Conservation (phyloP, 1,139 yeast species). For the Suhomyces guaymorum region DNA sequence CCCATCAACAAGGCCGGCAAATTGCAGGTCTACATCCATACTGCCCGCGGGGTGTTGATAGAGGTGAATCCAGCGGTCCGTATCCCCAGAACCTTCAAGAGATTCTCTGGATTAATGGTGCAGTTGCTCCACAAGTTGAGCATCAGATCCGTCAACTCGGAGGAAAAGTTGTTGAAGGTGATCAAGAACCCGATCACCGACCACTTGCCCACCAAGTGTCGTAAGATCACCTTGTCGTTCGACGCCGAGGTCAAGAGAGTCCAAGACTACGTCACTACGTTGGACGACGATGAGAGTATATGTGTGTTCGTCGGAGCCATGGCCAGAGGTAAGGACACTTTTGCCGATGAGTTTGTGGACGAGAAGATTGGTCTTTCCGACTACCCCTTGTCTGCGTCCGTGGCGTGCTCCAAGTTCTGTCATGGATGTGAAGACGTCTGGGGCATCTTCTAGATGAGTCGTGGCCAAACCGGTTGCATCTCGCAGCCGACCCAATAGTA, state of each 20-base stretch:
- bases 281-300: slow-evolving; percentile 87
- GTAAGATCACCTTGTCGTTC: slow-evolving; percentile 88
- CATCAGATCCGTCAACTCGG: slow-evolving; percentile 91
- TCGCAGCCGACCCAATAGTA: slow-evolving; percentile 1
- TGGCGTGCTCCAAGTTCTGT: slow-evolving; percentile 96
- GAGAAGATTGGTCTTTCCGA: slow-evolving; percentile 95
- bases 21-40: slow-evolving; percentile 92
- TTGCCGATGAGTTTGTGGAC: slow-evolving; percentile 95
- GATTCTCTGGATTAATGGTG: slow-evolving; percentile 97
- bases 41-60: slow-evolving; percentile 90
- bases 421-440: slow-evolving; percentile 99
- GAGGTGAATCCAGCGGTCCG: slow-evolving; percentile 96
- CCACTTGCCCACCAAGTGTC: slow-evolving; percentile 93
- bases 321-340: slow-evolving; percentile 97
- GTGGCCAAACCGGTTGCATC: slow-evolving; percentile 2
- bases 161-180: slow-evolving; percentile 88
- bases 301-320: slow-evolving; percentile 99
- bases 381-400: slow-evolving; percentile 95
- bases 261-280: slow-evolving; percentile 79
- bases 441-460: slow-evolving; percentile 54
- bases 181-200: slow-evolving; percentile 97
- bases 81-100: slow-evolving; percentile 95
- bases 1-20: slow-evolving; percentile 97
- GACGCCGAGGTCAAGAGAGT: slow-evolving; percentile 88
- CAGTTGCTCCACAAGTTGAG: slow-evolving; percentile 89